Evolutionary conservation across 148 eudicot species (phyloP).

Genomic region (Limonium bicolor): DNA sequence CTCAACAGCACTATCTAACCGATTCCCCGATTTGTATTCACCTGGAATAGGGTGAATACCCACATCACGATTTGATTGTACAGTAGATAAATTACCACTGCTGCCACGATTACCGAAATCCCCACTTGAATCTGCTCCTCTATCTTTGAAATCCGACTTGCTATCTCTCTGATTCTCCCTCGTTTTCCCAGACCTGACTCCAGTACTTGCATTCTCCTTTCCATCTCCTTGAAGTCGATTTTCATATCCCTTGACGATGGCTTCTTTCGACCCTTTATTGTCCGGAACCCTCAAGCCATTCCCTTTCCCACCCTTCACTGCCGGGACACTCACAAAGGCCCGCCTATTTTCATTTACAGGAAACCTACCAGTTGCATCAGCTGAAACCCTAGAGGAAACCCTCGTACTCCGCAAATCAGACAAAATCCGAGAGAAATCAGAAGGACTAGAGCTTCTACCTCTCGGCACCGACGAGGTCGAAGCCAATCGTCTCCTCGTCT

Average conservation of each 20-base stretch:
- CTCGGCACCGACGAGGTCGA: slow-evolving; percentile 40
- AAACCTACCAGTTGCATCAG: slow-evolving; percentile 1
- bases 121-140: too few species aligned
- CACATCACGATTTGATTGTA: too few species aligned
- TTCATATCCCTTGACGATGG: slow-evolving; percentile 3
- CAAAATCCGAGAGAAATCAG: slow-evolving; percentile 30
- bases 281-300: slow-evolving; percentile 20
- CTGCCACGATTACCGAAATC: too few species aligned
- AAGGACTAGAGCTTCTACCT: slow-evolving; percentile 88
- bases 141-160: too few species aligned
- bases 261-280: slow-evolving; percentile 13
- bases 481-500: slow-evolving; percentile 16
- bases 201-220: slow-evolving; percentile 6
- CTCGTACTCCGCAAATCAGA: slow-evolving; percentile 42
- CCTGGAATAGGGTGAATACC: too few species aligned
- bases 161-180: too few species aligned
- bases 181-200: slow-evolving; percentile 1
- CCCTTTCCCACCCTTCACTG: slow-evolving; percentile 3
- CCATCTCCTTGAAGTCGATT: slow-evolving; percentile 9
- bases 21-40: too few species aligned
- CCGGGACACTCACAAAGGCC: not conserved
- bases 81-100: too few species aligned
- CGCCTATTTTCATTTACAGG: not conserved
- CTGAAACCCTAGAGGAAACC: slow-evolving; percentile 18
- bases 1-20: too few species aligned